Percentiles rank a stretch among this genome's conserved stretches.
phyloP scores from a whole-genome alignment of 495 filamentous ascomycete species.

The Glonium stellatum region DNA sequence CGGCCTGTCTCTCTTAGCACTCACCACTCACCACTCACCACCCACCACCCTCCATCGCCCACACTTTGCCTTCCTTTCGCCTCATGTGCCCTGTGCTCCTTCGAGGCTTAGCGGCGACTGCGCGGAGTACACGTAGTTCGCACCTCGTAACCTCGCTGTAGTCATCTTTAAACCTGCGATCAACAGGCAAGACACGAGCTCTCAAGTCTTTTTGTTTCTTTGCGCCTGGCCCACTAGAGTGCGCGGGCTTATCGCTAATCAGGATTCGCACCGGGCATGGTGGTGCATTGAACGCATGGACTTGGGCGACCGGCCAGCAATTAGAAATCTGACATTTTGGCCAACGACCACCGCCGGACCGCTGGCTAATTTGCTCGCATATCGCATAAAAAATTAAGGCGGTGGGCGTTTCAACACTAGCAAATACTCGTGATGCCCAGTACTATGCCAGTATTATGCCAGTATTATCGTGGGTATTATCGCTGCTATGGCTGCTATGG shows the following conservation, averaged over 20 bases:
- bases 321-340: too few relatives aligned
- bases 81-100: background rate
- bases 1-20: too few relatives aligned
- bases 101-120: background rate
- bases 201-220: background rate
- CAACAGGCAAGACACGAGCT: background rate
- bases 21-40: background rate
- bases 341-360: too few relatives aligned
- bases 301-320: background rate
- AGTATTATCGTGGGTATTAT: too few relatives aligned
- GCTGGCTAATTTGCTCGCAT: too few relatives aligned
- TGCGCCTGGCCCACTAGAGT: background rate
- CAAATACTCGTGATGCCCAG: too few relatives aligned
- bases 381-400: too few relatives aligned
- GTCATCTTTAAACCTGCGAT: background rate
- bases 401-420: too few relatives aligned
- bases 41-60: background rate
- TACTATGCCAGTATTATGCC: too few relatives aligned
- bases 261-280: background rate
- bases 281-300: too few relatives aligned
- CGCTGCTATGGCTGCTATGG: too few relatives aligned
- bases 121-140: background rate
- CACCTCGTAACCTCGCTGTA: background rate
- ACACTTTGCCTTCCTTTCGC: background rate
- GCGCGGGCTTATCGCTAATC: background rate